These are phyloP conservation scores for Diaporthe vexans DNA, from an alignment of 2,329 filamentous ascomycete species.

Conservation along the genomic window DNA sequence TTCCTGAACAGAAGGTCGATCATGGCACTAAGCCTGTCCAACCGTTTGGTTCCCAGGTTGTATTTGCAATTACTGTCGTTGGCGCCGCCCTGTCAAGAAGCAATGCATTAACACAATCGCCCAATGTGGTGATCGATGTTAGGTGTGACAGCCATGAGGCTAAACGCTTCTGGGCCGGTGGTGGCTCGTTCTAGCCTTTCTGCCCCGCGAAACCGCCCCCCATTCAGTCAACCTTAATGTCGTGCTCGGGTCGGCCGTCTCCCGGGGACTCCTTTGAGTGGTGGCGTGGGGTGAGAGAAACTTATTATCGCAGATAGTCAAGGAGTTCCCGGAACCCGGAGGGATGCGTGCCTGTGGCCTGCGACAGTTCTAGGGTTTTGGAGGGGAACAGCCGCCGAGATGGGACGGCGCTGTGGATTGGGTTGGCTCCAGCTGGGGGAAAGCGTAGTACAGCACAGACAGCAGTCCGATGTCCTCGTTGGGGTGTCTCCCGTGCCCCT, in stretches of 20 bases:
- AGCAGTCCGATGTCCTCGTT: slow-evolving; percentile 4
- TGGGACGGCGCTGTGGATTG: slow-evolving; percentile 17
- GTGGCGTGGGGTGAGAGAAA: slow-evolving; percentile 10
- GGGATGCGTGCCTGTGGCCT: slow-evolving; percentile 9
- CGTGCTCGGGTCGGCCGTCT: slow-evolving; percentile 26
- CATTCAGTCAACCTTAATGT: slow-evolving; percentile 13
- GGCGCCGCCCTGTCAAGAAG: neutral
- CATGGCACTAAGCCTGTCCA: neutral
- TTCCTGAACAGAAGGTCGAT: neutral
- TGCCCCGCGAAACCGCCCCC: slow-evolving; percentile 2
- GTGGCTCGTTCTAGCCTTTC: neutral
- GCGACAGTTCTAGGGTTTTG: slow-evolving; percentile 25
- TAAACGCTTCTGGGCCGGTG: neutral
- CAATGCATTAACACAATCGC: neutral
- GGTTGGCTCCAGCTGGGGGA: slow-evolving; percentile 7
- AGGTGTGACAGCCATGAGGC: slow-evolving; percentile 5
- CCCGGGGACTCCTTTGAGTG: neutral
- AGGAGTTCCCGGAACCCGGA: slow-evolving; percentile 19
- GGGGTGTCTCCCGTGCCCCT: neutral
- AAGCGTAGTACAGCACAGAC: slow-evolving; percentile 1
- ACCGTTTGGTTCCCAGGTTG: neutral
- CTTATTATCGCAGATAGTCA: neutral
- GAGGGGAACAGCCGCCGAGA: slow-evolving; percentile 10
- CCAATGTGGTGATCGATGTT: neutral
- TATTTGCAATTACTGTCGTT: slow-evolving; percentile 19